phyloP scores from a whole-genome alignment of 2,329 filamentous ascomycete species.

The Colletotrichum sp. region DNA sequence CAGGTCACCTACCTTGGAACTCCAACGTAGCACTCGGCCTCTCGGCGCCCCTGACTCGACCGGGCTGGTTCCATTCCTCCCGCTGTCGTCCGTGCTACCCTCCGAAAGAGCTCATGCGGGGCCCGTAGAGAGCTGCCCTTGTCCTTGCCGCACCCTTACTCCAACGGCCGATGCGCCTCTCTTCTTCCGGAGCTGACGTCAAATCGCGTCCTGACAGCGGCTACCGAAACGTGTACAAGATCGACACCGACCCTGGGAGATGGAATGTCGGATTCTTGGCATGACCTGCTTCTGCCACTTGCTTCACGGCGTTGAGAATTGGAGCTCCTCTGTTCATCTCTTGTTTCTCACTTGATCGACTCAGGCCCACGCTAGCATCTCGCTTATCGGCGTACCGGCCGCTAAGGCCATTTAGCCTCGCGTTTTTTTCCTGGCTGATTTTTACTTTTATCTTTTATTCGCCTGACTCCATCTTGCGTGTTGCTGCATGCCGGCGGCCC shows the following conservation, averaged over 20 bases:
- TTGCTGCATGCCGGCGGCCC: background rate
- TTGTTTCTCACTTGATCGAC: background rate
- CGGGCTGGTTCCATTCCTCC: slow-evolving; percentile 1
- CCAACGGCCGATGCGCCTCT: background rate
- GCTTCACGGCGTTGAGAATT: background rate
- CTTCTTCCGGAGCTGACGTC: background rate
- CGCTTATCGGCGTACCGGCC: slow-evolving; percentile 18
- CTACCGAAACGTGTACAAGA: background rate
- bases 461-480: background rate
- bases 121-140: slow-evolving; percentile 7
- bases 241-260: background rate
- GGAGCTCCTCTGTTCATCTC: background rate
- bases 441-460: slow-evolving; percentile 1
- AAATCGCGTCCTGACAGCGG: background rate
- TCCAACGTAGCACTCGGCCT: slow-evolving; percentile 11
- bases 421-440: background rate
- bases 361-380: slow-evolving; percentile 1
- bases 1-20: background rate
- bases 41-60: slow-evolving; percentile 8
- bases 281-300: background rate
- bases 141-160: slow-evolving; percentile 1
- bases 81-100: slow-evolving; percentile 14
- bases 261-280: background rate
- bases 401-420: slow-evolving; percentile 12
- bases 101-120: slow-evolving; percentile 17